These are phyloP conservation scores for Heliamphora exappendiculata DNA, from an alignment of 148 eudicot genomes.

Conservation along the genomic window DNA sequence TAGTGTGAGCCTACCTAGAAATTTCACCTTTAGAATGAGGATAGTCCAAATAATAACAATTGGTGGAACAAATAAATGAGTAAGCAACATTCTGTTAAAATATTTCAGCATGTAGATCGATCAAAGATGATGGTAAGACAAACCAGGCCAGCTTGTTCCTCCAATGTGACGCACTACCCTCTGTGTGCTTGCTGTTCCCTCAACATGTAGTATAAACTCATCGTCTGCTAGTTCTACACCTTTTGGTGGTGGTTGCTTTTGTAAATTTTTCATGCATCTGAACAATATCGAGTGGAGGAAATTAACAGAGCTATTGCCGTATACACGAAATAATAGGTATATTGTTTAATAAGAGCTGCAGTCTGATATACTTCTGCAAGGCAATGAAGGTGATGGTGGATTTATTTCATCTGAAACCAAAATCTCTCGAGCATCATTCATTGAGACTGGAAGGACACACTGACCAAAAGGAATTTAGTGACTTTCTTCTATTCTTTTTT, in stretches of 20 bases:
- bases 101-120: background rate
- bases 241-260: conserved; percentile 59
- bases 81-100: background rate
- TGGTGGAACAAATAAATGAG: background rate
- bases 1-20: conserved; percentile 79
- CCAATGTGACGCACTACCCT: conserved; percentile 90
- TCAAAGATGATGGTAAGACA: background rate
- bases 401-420: background rate
- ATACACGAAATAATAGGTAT: background rate
- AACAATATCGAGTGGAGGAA: background rate
- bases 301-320: background rate
- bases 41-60: background rate
- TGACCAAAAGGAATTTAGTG: background rate
- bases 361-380: background rate
- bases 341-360: background rate
- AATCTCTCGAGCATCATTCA: background rate
- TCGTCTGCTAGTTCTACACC: conserved; percentile 65
- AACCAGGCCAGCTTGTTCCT: conserved; percentile 92
- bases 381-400: background rate
- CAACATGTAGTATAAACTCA: conserved; percentile 86
- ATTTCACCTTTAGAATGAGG: background rate
- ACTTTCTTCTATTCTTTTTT: too few species aligned
- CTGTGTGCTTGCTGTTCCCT: conserved; percentile 74
- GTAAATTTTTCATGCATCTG: conserved; percentile 70
- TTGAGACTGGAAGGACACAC: too few species aligned